Percentiles rank a stretch among this genome's conserved stretches.
Conservation (phyloP, 2,329 filamentous ascomycete species). For the Thermomyces lanuginosus region DNA sequence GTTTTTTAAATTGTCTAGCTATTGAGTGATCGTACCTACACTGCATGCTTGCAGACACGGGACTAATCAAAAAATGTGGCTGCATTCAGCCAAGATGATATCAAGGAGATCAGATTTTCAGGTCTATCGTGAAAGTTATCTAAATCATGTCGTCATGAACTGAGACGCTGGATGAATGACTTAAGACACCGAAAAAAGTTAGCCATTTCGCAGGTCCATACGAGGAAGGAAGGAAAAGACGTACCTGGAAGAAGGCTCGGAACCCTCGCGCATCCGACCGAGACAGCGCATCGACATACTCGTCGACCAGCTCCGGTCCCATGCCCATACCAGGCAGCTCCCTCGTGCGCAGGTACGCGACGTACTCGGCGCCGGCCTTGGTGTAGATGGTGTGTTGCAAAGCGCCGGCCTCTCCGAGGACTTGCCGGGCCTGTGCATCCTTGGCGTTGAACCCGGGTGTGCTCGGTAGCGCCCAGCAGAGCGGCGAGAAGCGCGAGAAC, state of each 20-base stretch:
- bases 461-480: conserved; percentile 77
- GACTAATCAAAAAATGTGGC: too few species aligned
- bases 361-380: conserved; percentile 73
- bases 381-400: conserved; percentile 79
- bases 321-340: conserved; percentile 34
- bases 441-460: conserved; percentile 64
- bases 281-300: conserved; percentile 30
- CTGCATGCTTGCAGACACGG: too few species aligned
- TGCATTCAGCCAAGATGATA: too few species aligned
- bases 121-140: conserved; percentile 12
- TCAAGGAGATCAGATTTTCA: conserved; percentile 9
- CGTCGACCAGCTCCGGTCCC: conserved; percentile 29
- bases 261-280: conserved; percentile 30
- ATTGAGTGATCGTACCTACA: too few species aligned
- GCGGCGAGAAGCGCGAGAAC: conserved; percentile 70
- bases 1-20: too few species aligned
- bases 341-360: conserved; percentile 33
- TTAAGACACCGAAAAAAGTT: conserved; percentile 9
- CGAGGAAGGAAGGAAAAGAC: conserved; percentile 4
- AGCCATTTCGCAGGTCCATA: not conserved
- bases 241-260: conserved; percentile 33
- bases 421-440: conserved; percentile 77
- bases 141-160: conserved; percentile 22
- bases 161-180: conserved; percentile 31
- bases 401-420: conserved; percentile 71